A percentile compares a stretch with the other conserved stretches of the same genome.
phyloP scores from a whole-genome alignment of 179 eudicot genomes.

The Vitellaria paradoxa region DNA sequence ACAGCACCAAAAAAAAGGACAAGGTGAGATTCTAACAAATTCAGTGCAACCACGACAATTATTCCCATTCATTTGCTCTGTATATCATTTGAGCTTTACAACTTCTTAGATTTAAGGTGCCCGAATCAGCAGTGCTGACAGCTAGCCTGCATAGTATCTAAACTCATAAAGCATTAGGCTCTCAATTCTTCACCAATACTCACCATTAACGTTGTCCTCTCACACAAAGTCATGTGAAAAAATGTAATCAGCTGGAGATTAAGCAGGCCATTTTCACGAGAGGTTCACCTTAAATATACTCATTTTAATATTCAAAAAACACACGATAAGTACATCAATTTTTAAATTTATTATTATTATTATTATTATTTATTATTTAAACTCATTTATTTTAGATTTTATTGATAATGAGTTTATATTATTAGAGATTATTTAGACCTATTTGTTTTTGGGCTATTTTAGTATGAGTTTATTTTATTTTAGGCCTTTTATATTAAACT shows the following conservation, averaged over 20 bases:
- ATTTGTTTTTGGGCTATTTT: too few relatives aligned
- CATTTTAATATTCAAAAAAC: background rate
- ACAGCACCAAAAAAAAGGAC: background rate
- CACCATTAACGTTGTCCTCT: too few relatives aligned
- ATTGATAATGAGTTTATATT: too few relatives aligned
- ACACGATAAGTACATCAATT: too few relatives aligned
- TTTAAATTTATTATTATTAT: too few relatives aligned
- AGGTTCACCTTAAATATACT: background rate
- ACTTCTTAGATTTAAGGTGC: background rate
- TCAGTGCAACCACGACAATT: background rate
- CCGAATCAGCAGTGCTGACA: background rate
- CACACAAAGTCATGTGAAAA: too few relatives aligned
- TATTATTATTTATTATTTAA: too few relatives aligned
- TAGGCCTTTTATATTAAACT: too few relatives aligned
- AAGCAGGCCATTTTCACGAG: background rate
- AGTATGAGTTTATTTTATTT: too few relatives aligned
- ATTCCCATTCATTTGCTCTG: background rate
- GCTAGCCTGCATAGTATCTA: background rate
- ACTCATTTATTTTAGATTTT: too few relatives aligned
- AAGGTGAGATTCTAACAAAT: slow-evolving; percentile 3
- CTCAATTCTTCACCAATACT: background rate
- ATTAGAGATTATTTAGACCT: too few relatives aligned
- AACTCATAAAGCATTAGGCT: background rate
- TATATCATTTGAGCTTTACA: background rate
- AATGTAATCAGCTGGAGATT: slow-evolving; percentile 1